Evolutionary conservation across 202 grass and related monocot species (phyloP), one percentile per base, ranked within the genome.

Genomic region (Zoysia matrella): DNA sequence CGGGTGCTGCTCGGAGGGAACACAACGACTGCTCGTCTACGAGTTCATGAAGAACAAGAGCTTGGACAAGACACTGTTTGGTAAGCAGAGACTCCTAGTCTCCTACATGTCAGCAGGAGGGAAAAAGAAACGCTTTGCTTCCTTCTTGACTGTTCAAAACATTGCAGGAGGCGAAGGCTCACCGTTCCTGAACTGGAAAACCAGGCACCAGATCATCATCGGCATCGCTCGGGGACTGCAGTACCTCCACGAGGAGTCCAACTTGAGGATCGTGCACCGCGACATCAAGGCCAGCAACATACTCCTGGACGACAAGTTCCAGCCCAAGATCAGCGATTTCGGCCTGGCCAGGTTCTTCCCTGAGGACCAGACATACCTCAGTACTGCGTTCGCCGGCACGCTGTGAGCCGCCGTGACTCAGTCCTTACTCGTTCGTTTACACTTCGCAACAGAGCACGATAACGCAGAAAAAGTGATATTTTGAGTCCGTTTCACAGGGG

Each of bases 21-120:
- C 48, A 4, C 86, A 89, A n/a, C 86, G 91, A 15, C 66, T 93
- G 47, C 89, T 97, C 0, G 87, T 97, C 11, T 97, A 97, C 48
- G 94, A 97, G 60, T 92, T 88, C 89, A 94, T 97, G 94, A 85
- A 80, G 68, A 94, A 94, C 82, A 93, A 87, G 52, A 92, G 91
- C 75, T 79, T 94, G 73, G 89, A 92, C 78, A 97, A 84, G 78
- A 77, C 90, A 83, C 10, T 97, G 3, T 94, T 92, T 62, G 87
- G 86, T 93, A 91, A 68, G 47, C 8, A 65, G 0, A 36, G 30
- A 36, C 30, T 36, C 30, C 30, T 36, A 36, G 30, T 36, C 30
- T 36, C 30, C 41, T 12, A 14, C 44, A 36, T 12, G 10, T 7
- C 39, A 16, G 22, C 4, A 56, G 2, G 7, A 10, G 30, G 1